Percentiles rank a stretch among this genome's conserved stretches.
These are phyloP conservation scores for Syzygium malaccense DNA, from an alignment of 441 rosid genomes.

Conservation along the genomic window DNA sequence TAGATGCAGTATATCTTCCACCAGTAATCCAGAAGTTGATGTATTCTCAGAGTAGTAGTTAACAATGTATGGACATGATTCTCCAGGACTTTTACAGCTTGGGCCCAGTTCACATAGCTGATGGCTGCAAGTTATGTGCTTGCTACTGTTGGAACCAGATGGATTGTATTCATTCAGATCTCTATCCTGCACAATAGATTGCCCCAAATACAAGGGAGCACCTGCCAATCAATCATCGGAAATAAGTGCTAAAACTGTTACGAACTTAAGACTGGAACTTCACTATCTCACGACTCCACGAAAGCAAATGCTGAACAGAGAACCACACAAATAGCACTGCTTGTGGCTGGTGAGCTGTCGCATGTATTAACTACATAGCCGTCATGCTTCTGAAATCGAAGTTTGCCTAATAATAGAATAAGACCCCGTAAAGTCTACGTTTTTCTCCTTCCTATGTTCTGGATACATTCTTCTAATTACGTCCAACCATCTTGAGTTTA, in stretches of 20 bases:
- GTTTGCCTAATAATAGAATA: neutral
- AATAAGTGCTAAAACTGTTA: slow-evolving; percentile 73
- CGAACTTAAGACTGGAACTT: slow-evolving; percentile 19
- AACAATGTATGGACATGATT: slow-evolving; percentile 57
- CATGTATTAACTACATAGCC: neutral
- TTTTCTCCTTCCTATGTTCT: neutral
- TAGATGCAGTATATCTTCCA: slow-evolving; percentile 63
- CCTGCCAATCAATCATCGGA: slow-evolving; percentile 93
- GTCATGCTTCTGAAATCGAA: neutral
- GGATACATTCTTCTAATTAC: neutral
- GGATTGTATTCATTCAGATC: slow-evolving; percentile 69
- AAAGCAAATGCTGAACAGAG: neutral
- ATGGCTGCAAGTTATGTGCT: slow-evolving; percentile 58
- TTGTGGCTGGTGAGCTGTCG: neutral
- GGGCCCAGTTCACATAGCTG: slow-evolving; percentile 44
- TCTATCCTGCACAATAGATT: slow-evolving; percentile 87
- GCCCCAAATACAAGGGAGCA: slow-evolving; percentile 90
- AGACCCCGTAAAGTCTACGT: neutral
- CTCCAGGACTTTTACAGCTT: slow-evolving; percentile 46
- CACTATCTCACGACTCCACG: neutral
- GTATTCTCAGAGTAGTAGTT: slow-evolving; percentile 45
- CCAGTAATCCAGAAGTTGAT: slow-evolving; percentile 74
- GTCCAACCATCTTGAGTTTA: neutral
- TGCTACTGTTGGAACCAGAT: slow-evolving; percentile 64
- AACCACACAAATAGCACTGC: neutral